Conservation (phyloP, 768 basidiomycete species). For the Cystofilobasidium bisporidii region DNA sequence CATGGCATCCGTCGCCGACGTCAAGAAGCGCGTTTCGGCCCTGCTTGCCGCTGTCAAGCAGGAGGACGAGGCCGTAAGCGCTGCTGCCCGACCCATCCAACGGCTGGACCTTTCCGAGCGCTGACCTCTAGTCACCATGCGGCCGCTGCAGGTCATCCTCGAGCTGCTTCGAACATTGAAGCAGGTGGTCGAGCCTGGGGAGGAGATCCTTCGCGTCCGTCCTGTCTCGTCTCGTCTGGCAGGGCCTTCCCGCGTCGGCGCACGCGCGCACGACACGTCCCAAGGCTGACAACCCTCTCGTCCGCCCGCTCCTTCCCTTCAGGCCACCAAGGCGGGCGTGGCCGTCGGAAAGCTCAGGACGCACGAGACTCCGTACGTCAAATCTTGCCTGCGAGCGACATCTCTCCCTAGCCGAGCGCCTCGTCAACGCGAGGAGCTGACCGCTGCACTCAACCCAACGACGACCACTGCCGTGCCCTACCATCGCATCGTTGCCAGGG, state of each 20-base stretch:
- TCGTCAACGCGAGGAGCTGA: too few relatives aligned
- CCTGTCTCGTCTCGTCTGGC: too few relatives aligned
- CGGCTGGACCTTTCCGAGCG: too few relatives aligned
- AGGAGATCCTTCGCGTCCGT: conserved; percentile 25
- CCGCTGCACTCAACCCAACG: too few relatives aligned
- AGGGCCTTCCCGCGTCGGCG: not conserved
- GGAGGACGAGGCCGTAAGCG: not conserved
- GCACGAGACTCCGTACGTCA: conserved; percentile 44
- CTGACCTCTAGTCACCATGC: not conserved
- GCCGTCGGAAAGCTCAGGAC: conserved; percentile 80
- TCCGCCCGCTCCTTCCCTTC: not conserved
- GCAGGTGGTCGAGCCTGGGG: conserved; percentile 12
- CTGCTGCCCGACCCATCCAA: not conserved
- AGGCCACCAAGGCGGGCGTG: conserved; percentile 90
- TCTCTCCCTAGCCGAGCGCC: too few relatives aligned
- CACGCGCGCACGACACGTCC: not conserved
- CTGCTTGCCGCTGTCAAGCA: conserved; percentile 11
- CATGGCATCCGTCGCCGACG: not conserved
- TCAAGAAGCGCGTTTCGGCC: conserved; percentile 19
- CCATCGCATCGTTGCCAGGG: too few relatives aligned
- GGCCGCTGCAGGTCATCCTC: not conserved
- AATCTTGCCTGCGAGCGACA: too few relatives aligned
- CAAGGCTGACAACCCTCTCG: not conserved
- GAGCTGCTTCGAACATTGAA: conserved; percentile 9
- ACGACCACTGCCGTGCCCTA: too few relatives aligned